Conservation (phyloP, 345 rosid genomes). For the Eucalyptus polyanthemos region DNA sequence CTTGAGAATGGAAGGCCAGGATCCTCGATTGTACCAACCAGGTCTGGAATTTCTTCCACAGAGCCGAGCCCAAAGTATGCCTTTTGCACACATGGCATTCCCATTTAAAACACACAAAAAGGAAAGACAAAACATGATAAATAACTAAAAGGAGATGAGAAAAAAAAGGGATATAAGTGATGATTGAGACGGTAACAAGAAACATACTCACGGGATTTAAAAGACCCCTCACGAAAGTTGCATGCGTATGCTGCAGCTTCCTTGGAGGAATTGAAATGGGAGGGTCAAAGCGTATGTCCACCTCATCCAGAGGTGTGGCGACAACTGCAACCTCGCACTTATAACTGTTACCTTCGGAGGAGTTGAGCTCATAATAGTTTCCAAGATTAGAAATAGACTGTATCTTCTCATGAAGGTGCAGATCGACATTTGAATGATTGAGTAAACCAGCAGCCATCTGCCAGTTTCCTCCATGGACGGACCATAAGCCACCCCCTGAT, state of each 20-base stretch:
- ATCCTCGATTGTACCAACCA: slow-evolving; percentile 78
- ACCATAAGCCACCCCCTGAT: slow-evolving; percentile 82
- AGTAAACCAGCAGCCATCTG: slow-evolving; percentile 85
- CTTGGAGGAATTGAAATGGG: slow-evolving; percentile 55
- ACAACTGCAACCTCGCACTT: slow-evolving; percentile 55
- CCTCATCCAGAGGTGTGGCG: slow-evolving; percentile 78
- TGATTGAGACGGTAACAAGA: not conserved
- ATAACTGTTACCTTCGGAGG: slow-evolving; percentile 55
- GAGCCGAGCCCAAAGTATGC: slow-evolving; percentile 54
- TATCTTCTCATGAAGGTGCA: slow-evolving; percentile 65
- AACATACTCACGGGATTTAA: slow-evolving; percentile 61
- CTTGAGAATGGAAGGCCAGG: slow-evolving; percentile 65
- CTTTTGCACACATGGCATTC: slow-evolving; percentile 17
- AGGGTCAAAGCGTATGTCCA: slow-evolving; percentile 57
- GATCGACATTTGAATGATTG: slow-evolving; percentile 48
- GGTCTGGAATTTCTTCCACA: slow-evolving; percentile 53
- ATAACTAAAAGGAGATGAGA: not conserved
- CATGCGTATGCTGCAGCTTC: slow-evolving; percentile 79
- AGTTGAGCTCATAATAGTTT: slow-evolving; percentile 66
- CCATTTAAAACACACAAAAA: not conserved
- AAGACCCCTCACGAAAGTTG: slow-evolving; percentile 89
- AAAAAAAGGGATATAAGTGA: not conserved
- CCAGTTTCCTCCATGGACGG: slow-evolving; percentile 91
- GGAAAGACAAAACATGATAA: not conserved
- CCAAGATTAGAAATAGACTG: slow-evolving; percentile 47